Evolutionary conservation across 331 rosid genomes (phyloP).

Genomic region (Telfairia occidentalis): DNA sequence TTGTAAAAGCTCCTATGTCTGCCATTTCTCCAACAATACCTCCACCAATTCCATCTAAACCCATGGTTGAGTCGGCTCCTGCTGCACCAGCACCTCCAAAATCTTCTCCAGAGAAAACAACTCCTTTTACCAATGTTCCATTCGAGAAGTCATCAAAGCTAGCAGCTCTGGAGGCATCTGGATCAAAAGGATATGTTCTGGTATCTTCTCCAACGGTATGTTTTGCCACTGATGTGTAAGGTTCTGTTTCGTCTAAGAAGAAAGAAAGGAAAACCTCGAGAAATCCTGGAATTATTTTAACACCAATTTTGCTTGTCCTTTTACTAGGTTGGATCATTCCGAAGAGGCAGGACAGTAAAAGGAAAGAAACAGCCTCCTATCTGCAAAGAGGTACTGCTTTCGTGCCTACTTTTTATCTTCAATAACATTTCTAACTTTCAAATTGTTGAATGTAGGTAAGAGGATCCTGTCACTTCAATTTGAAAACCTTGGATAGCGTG

Average conservation of each 20-base stretch:
- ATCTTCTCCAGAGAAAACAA: slow-evolving; percentile 43
- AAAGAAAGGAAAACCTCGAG: not conserved
- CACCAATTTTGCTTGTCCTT: not conserved
- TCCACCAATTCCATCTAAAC: slow-evolving; percentile 72
- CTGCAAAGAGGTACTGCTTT: slow-evolving; percentile 65
- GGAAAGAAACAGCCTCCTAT: slow-evolving; percentile 79
- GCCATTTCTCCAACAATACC: slow-evolving; percentile 56
- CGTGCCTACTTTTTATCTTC: slow-evolving; percentile 3
- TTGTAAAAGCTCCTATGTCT: slow-evolving; percentile 43
- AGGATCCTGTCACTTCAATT: slow-evolving; percentile 1
- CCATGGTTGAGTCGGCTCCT: slow-evolving; percentile 58
- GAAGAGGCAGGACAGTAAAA: slow-evolving; percentile 68
- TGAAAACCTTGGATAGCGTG: not conserved
- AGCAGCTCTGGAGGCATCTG: slow-evolving; percentile 82
- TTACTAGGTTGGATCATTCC: slow-evolving; percentile 76
- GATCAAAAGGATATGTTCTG: slow-evolving; percentile 41
- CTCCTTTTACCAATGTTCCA: slow-evolving; percentile 42
- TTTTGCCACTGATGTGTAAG: slow-evolving; percentile 1
- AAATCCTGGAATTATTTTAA: not conserved
- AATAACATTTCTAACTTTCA: not conserved
- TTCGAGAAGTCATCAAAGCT: slow-evolving; percentile 44
- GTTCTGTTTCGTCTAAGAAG: not conserved
- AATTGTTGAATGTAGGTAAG: not conserved
- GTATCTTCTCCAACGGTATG: slow-evolving; percentile 69
- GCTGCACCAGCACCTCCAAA: slow-evolving; percentile 42